Evolutionary conservation across 106 monocot species (phyloP).

Genomic region (Phalaenopsis equestris): DNA sequence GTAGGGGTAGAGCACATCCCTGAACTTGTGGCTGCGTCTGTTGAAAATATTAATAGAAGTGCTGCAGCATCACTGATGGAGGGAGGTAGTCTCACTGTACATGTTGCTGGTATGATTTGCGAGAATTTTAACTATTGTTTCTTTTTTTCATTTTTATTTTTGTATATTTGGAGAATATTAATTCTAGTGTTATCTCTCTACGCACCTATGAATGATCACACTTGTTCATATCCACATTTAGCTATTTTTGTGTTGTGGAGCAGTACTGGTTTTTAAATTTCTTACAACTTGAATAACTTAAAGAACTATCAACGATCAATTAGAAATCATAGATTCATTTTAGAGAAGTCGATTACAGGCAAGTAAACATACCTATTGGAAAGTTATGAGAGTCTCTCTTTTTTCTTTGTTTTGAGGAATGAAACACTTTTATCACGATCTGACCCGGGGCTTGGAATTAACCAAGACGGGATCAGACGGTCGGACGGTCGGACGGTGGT

Average conservation of each 20-base stretch:
- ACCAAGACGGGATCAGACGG: too few species aligned
- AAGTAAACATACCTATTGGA: too few species aligned
- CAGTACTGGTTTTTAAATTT: too few species aligned
- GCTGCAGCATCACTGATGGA: constrained; percentile 49
- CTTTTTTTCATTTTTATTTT: background rate
- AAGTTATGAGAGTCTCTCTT: too few species aligned
- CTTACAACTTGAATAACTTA: too few species aligned
- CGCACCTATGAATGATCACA: background rate
- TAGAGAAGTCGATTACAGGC: too few species aligned
- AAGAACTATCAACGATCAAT: too few species aligned
- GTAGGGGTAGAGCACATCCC: constrained; percentile 84
- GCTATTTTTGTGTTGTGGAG: background rate
- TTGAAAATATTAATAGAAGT: constrained; percentile 72
- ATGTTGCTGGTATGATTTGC: constrained; percentile 60
- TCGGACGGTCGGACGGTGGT: too few species aligned
- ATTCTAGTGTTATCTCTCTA: background rate
- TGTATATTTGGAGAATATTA: background rate
- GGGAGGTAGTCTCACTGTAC: constrained; percentile 54
- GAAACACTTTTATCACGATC: too few species aligned
- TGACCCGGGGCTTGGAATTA: too few species aligned
- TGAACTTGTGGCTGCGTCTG: constrained; percentile 55
- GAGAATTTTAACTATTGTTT: background rate
- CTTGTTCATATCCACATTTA: background rate
- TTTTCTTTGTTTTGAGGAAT: too few species aligned
- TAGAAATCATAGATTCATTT: too few species aligned